phyloP scores from a whole-genome alignment of 345 rosid species.

The Salix udensis region DNA sequence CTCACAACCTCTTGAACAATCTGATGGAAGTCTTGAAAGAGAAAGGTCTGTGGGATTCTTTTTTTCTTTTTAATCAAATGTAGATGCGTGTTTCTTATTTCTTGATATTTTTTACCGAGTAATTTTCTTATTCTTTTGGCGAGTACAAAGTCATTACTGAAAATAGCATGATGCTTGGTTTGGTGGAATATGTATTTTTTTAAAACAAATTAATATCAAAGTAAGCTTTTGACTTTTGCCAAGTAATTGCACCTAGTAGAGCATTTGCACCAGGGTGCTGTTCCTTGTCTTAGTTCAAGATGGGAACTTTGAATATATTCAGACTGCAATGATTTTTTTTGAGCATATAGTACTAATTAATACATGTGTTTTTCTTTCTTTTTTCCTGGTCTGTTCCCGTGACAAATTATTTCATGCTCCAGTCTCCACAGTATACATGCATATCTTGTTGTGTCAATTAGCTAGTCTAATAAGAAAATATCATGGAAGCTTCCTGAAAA shows the following conservation, averaged over 20 bases:
- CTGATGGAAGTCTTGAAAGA: conserved; percentile 14
- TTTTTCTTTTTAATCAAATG: background rate
- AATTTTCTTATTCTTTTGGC: background rate
- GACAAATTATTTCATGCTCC: background rate
- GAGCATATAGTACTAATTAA: background rate
- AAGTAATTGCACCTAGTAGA: background rate
- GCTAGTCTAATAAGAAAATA: background rate
- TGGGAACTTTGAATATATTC: background rate
- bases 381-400: background rate
- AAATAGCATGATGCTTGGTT: background rate
- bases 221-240: background rate
- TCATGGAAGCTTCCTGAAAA: background rate
- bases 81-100: background rate
- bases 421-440: background rate
- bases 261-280: background rate
- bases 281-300: background rate
- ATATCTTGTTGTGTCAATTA: background rate
- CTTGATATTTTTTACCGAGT: too few species aligned
- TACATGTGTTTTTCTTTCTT: background rate
- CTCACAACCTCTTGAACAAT: conserved; percentile 19
- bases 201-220: background rate
- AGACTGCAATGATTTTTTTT: background rate
- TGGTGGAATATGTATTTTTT: background rate
- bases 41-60: conserved; percentile 8
- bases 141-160: background rate